Percentiles rank a stretch among this genome's conserved stretches.
Evolutionary conservation across 2,329 filamentous ascomycete genomes (phyloP).

Genomic region (Aspergillus neotritici): DNA sequence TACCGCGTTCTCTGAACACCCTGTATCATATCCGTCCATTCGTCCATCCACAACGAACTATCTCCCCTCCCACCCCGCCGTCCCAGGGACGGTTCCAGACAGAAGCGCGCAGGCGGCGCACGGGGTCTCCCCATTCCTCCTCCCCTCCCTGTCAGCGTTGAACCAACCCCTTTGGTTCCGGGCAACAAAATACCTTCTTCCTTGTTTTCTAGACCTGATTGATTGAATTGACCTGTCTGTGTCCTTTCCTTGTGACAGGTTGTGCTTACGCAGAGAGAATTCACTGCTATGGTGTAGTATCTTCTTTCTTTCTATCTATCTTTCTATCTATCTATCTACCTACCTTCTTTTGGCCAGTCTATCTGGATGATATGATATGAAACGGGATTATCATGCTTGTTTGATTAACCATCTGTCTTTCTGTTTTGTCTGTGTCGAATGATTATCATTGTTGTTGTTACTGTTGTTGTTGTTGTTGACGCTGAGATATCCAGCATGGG

Average conservation of each 20-base stretch:
- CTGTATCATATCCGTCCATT: background rate
- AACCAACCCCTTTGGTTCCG: background rate
- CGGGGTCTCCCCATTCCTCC: background rate
- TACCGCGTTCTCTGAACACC: constrained; percentile 26
- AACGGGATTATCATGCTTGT: too few species aligned
- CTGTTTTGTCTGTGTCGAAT: background rate
- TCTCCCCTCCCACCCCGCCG: background rate
- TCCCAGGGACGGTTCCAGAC: background rate
- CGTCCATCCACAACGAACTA: background rate
- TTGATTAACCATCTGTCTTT: background rate
- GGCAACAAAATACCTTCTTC: too few species aligned
- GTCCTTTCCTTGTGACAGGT: too few species aligned
- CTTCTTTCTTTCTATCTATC: background rate
- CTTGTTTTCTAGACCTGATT: too few species aligned
- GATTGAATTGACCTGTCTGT: too few species aligned
- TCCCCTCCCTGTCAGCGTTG: background rate
- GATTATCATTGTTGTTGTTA: constrained; percentile 3
- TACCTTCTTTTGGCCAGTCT: background rate
- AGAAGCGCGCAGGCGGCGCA: background rate
- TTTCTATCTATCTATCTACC: background rate
- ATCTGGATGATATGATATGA: background rate
- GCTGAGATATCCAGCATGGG: constrained; percentile 16
- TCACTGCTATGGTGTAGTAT: constrained; percentile 1
- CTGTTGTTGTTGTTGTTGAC: constrained; percentile 5
- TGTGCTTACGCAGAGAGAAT: constrained; percentile 1